These are phyloP conservation scores for Spinacia oleracea DNA, from an alignment of 179 eudicot genomes.

Conservation along the genomic window DNA sequence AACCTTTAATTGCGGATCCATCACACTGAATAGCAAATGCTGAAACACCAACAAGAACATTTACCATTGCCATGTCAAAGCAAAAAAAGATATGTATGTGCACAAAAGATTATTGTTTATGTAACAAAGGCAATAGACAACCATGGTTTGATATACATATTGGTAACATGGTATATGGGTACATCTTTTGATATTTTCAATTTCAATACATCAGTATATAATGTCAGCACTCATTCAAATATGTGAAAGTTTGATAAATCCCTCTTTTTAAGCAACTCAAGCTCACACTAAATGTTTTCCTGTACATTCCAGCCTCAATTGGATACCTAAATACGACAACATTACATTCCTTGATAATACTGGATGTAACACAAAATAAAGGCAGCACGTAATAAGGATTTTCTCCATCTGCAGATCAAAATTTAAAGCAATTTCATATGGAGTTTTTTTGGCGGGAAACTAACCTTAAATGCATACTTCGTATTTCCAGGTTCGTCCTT, in stretches of 20 bases:
- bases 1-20: slow-evolving; percentile 64
- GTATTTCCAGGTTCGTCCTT: slow-evolving; percentile 85
- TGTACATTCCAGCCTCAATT: neutral
- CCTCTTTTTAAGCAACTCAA: neutral
- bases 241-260: too few relatives aligned
- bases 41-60: slow-evolving; percentile 43
- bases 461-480: slow-evolving; percentile 82
- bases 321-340: neutral
- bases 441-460: slow-evolving; percentile 21
- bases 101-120: neutral
- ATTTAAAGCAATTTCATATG: neutral
- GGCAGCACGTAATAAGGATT: neutral
- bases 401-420: neutral
- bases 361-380: neutral
- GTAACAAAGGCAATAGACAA: neutral
- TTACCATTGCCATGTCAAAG: slow-evolving; percentile 3
- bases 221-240: neutral
- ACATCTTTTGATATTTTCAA: neutral
- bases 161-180: neutral
- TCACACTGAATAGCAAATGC: slow-evolving; percentile 94
- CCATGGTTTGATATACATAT: neutral
- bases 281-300: neutral
- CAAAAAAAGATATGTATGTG: neutral
- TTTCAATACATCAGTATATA: neutral
- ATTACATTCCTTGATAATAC: neutral